Evolutionary conservation across 371 early-diverging fungal species (phyloP), one percentile per base, ranked within the genome.

Genomic region (Apophysomyces trapeziformis): DNA sequence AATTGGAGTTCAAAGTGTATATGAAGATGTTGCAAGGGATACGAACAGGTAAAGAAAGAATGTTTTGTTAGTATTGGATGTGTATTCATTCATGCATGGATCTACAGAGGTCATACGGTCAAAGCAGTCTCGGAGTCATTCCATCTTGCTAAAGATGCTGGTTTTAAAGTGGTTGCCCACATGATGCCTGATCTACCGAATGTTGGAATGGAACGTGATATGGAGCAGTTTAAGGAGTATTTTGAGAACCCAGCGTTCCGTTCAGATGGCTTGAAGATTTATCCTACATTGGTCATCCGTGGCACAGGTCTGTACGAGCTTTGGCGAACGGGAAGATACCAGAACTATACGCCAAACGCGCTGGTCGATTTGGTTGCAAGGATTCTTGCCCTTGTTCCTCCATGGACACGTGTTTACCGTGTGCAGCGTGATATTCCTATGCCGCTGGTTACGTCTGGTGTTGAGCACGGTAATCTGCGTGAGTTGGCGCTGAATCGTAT

Each of bases 131-230:
- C 94, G 67, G 99, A 98, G 73, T 93, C 94, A 4, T 99, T 99
- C 80, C 96, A 96, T 43, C 82, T 99, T 64, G 92, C 95, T 41
- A 99, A 99, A 78, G 99, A 99, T 77, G 94, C 98, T 18, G 99
- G 99, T 5, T 99, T 97, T 87, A 99, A 99, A 81, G 95, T 99
- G 5, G 99, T 99, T 9, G 94, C 99, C 8, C 99, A 99, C 70
- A 99, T 99, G 99, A 99, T 99, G 99, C 99, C 99, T 13, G 99
- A 99, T 85, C 86, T 99, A 57, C 99, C 99, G 1, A 99, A 99
- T 76, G 99, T 99, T 6, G 99, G 99, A 26, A 98, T 97, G 95
- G 98, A 99, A 78, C 92, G 99, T 63, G 99, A 99, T 72, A 85
- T 99, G 61, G 99, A 97, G 62, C 99, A 99, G 72, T 99, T 99